These are phyloP conservation scores for Chrysosporium queenslandicum DNA, from an alignment of 2,329 filamentous ascomycete species.

Conservation along the genomic window DNA sequence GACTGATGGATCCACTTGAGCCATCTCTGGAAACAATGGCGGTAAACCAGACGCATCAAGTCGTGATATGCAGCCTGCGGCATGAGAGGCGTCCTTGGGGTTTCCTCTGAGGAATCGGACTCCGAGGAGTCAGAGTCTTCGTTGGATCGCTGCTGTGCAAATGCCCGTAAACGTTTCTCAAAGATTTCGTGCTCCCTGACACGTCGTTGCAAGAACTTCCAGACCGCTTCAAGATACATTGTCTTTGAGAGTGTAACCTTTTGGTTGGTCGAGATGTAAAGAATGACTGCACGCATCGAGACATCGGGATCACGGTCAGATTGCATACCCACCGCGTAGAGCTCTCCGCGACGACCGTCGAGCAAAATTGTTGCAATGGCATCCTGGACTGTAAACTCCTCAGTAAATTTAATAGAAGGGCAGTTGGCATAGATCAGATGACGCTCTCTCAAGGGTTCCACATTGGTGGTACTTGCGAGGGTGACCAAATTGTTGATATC, in stretches of 20 bases:
- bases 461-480: slow-evolving; percentile 5
- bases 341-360: slow-evolving; percentile 1
- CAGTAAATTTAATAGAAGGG: background rate
- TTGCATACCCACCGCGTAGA: slow-evolving; percentile 3
- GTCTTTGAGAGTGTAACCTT: background rate
- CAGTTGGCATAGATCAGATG: background rate
- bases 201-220: background rate
- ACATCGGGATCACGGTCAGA: background rate
- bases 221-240: background rate
- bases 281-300: background rate
- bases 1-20: slow-evolving; percentile 2
- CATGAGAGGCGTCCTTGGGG: background rate
- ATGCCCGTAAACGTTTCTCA: background rate
- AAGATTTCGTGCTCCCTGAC: background rate
- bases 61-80: background rate
- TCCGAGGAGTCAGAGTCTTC: no score
- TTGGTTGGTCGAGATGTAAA: slow-evolving; percentile 7
- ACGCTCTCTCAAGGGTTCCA: background rate
- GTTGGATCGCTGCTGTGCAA: background rate
- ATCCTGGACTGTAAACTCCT: background rate
- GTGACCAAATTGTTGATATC: slow-evolving; percentile 6
- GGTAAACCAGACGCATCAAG: slow-evolving; percentile 2
- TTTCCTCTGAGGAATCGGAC: background rate
- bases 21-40: slow-evolving; percentile 5
- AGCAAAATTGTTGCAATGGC: slow-evolving; percentile 3